These are phyloP conservation scores for Phytopythium cucurbitacearum DNA, from an alignment of 352 stramenopile genomes.

Conservation along the genomic window DNA sequence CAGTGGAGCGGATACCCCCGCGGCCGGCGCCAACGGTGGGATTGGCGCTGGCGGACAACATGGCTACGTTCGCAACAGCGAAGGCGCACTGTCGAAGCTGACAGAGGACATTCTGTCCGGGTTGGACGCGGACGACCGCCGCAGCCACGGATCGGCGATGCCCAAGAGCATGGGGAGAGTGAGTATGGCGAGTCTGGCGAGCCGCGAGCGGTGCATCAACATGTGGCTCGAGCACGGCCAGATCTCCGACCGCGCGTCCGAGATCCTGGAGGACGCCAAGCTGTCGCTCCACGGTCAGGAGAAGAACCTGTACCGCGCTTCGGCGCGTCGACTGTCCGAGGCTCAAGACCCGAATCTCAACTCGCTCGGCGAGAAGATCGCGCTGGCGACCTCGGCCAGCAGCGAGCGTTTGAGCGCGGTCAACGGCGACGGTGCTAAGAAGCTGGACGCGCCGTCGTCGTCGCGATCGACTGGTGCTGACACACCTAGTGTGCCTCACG, in stretches of 20 bases:
- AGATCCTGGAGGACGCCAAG: slow-evolving; percentile 82
- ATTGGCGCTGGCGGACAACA: slow-evolving; percentile 5
- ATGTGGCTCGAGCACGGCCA: slow-evolving; percentile 79
- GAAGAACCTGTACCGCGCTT: slow-evolving; percentile 75
- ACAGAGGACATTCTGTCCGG: slow-evolving; percentile 41
- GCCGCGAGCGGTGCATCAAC: slow-evolving; percentile 66
- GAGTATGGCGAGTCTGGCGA: slow-evolving; percentile 16
- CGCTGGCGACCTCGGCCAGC: slow-evolving; percentile 28
- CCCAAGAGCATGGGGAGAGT: background rate
- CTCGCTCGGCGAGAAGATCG: slow-evolving; percentile 58
- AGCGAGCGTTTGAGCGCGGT: slow-evolving; percentile 13
- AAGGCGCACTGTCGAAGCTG: slow-evolving; percentile 41
- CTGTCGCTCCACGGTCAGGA: slow-evolving; percentile 76
- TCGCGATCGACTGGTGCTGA: background rate
- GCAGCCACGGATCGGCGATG: background rate
- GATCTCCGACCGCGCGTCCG: slow-evolving; percentile 75
- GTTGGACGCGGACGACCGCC: slow-evolving; percentile 24
- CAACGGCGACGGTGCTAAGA: slow-evolving; percentile 2
- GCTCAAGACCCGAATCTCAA: slow-evolving; percentile 66
- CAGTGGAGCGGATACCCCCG: slow-evolving; percentile 12
- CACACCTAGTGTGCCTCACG: slow-evolving; percentile 5
- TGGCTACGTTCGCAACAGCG: slow-evolving; percentile 40
- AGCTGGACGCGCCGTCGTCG: background rate
- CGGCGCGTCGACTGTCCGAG: slow-evolving; percentile 51
- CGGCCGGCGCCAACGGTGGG: slow-evolving; percentile 5